Evolutionary conservation across 257 asterid genomes (phyloP).

Genomic region (Solanum rostratum): DNA sequence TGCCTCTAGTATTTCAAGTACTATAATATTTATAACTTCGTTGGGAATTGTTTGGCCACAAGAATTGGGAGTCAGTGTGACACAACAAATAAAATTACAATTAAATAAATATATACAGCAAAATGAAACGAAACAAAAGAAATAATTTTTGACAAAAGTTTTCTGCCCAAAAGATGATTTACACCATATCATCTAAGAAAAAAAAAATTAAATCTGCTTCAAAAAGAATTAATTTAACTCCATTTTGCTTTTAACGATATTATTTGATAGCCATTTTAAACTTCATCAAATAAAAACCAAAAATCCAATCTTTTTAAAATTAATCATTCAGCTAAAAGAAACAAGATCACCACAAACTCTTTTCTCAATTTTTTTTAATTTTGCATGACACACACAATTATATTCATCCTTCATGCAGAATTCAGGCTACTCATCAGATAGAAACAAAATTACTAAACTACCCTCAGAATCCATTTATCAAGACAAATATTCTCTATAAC

Average conservation of each 20-base stretch:
- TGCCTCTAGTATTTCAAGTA: too few species aligned
- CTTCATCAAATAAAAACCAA: not conserved
- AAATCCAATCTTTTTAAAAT: not conserved
- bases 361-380: not conserved
- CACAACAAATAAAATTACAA: not conserved
- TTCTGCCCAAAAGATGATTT: not conserved
- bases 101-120: too few species aligned
- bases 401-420: not conserved
- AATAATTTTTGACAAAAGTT: not conserved
- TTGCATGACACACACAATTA: not conserved
- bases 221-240: not conserved
- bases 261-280: not conserved
- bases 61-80: too few species aligned
- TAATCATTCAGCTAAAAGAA: not conserved
- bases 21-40: too few species aligned
- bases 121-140: not conserved
- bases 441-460: not conserved
- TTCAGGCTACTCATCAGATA: not conserved
- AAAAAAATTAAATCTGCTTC: not conserved
- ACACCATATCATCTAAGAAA: too few species aligned
- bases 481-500: not conserved
- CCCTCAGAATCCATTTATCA: not conserved
- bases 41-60: too few species aligned
- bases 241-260: not conserved
- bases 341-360: not conserved